These are phyloP conservation scores for Ploettnerulaceae sp. DNA, from an alignment of 2,329 filamentous ascomycete genomes.

Conservation along the genomic window DNA sequence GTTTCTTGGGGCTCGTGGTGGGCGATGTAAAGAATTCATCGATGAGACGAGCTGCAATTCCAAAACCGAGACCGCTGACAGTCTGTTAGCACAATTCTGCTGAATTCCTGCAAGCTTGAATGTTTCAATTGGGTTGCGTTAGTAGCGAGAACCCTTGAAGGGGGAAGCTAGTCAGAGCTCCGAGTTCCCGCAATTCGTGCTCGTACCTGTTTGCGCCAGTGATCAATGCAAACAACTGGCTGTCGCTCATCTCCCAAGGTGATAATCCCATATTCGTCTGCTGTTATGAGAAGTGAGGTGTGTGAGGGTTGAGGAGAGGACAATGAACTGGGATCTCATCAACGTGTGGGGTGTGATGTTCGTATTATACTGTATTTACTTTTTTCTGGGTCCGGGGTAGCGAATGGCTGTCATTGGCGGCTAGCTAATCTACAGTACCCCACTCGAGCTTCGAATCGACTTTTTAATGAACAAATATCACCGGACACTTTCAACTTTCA, in stretches of 20 bases:
- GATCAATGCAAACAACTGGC: conserved; percentile 61
- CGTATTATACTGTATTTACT: too few species aligned
- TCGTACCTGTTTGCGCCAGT: conserved; percentile 81
- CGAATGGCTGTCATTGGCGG: neutral
- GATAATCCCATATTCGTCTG: conserved; percentile 29
- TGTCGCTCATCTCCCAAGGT: conserved; percentile 36
- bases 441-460: too few species aligned
- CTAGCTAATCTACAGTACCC: neutral
- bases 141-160: too few species aligned
- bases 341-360: neutral
- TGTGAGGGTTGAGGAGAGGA: neutral
- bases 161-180: neutral
- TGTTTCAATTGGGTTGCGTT: neutral
- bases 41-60: conserved; percentile 77
- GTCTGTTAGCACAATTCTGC: conserved; percentile 30
- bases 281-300: neutral
- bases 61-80: conserved; percentile 76
- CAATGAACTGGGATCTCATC: too few species aligned
- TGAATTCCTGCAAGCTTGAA: neutral
- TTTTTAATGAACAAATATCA: too few species aligned
- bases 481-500: too few species aligned
- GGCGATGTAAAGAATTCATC: conserved; percentile 78
- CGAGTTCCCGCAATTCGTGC: neutral
- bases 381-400: conserved; percentile 3
- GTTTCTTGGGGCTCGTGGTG: conserved; percentile 58